Conservation (phyloP, 1,139 yeast genomes). For the Nadsonia starkeyi-henricii region DNA sequence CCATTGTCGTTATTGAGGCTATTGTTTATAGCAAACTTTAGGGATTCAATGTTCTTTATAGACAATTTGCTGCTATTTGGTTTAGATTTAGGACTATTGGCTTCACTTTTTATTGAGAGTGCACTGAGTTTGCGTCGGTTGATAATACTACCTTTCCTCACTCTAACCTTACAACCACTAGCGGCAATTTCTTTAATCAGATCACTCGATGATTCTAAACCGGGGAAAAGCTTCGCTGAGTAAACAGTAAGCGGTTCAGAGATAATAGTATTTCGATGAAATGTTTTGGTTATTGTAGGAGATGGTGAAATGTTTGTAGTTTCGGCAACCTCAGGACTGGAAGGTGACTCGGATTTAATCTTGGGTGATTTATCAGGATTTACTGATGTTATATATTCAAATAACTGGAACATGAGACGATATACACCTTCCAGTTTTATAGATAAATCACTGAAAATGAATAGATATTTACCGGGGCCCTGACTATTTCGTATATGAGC, state of each 20-base stretch:
- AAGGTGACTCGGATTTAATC: background rate
- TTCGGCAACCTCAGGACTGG: background rate
- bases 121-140: constrained; percentile 5
- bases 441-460: constrained; percentile 22
- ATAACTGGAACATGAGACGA: constrained; percentile 19
- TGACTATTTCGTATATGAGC: constrained; percentile 16
- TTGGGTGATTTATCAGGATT: constrained; percentile 7
- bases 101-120: background rate
- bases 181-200: constrained; percentile 23
- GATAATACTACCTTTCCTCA: constrained; percentile 19
- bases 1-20: background rate
- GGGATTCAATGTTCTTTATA: background rate
- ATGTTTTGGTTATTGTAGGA: constrained; percentile 1
- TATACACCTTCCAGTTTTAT: constrained; percentile 24
- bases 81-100: background rate
- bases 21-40: background rate
- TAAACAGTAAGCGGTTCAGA: constrained; percentile 21
- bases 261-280: constrained; percentile 16
- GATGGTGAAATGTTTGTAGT: too few relatives aligned
- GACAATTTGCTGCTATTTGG: background rate
- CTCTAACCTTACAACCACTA: constrained; percentile 24
- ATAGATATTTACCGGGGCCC: constrained; percentile 18
- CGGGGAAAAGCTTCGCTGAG: constrained; percentile 26
- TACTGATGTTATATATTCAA: constrained; percentile 16
- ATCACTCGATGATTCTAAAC: constrained; percentile 22